Conservation (phyloP, 208 protist genomes). For the Crithidia thermophila region DNA sequence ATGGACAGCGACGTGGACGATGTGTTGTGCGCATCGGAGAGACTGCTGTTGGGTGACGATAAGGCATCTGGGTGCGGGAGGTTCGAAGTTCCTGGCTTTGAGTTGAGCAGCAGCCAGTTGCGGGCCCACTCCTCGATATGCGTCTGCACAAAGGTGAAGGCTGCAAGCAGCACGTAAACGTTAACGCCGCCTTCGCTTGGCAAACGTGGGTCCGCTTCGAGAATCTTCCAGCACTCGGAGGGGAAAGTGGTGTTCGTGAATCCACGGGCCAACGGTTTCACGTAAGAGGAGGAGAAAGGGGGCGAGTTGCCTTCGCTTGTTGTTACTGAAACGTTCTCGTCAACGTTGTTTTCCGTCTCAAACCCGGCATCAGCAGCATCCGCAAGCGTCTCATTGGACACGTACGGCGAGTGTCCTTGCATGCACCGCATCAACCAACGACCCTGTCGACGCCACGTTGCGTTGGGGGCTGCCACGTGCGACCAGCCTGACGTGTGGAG, state of each 20-base stretch:
- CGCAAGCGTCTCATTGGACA: no score
- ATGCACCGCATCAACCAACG: constrained; percentile 12
- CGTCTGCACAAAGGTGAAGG: not conserved
- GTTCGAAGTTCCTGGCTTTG: no score
- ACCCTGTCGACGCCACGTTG: not conserved
- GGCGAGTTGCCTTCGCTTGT: not conserved
- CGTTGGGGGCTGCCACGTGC: not conserved
- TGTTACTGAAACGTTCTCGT: not conserved
- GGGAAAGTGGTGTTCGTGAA: not conserved
- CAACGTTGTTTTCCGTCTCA: no score
- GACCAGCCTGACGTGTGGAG: not conserved
- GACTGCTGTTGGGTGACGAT: no score
- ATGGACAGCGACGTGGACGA: no score
- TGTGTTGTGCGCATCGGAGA: no score
- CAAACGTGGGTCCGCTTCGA: not conserved
- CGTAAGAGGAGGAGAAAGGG: no score
- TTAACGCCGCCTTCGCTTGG: not conserved
- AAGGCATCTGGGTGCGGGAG: no score
- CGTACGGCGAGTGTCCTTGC: not conserved
- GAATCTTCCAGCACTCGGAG: not conserved
- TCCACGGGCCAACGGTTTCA: no score
- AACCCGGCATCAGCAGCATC: no score
- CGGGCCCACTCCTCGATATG: no score
- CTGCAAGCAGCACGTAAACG: not conserved
- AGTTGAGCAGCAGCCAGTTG: no score